phyloP scores from a whole-genome alignment of 2,329 filamentous ascomycete genomes.

The Metarhizium robertsii region DNA sequence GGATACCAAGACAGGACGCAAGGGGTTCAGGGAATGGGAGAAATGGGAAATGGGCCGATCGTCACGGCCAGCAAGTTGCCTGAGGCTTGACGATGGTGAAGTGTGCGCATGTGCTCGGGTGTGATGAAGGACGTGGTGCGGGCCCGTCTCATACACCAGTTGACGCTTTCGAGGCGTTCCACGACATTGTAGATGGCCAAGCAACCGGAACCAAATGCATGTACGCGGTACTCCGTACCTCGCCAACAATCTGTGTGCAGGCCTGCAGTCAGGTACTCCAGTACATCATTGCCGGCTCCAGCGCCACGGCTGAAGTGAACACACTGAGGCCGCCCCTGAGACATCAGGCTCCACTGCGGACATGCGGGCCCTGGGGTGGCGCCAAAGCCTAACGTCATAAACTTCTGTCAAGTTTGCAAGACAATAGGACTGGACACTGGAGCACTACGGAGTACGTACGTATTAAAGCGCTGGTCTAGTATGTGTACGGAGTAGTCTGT shows the following conservation, averaged over 20 bases:
- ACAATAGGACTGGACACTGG: too few relatives aligned
- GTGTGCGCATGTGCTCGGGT: too few relatives aligned
- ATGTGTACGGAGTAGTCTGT: too few relatives aligned
- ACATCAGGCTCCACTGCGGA: neutral
- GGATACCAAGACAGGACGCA: neutral
- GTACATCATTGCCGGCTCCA: neutral
- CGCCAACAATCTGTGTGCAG: too few relatives aligned
- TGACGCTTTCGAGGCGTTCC: neutral
- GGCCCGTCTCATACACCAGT: neutral
- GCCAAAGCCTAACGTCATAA: neutral
- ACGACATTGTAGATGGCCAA: neutral
- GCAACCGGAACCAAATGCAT: neutral
- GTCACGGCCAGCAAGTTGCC: neutral
- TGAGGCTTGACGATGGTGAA: too few relatives aligned
- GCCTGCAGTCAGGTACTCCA: neutral
- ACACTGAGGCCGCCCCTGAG: neutral
- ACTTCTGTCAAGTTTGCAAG: too few relatives aligned
- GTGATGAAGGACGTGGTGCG: conserved; percentile 2
- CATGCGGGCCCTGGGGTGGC: neutral
- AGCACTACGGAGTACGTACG: too few relatives aligned
- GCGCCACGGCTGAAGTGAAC: neutral
- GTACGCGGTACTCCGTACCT: neutral
- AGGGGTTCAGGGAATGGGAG: neutral
- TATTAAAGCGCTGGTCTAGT: too few relatives aligned
- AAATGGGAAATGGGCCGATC: neutral